Conservation (phyloP, 2,329 filamentous ascomycete species). For the Hortaea werneckii region DNA sequence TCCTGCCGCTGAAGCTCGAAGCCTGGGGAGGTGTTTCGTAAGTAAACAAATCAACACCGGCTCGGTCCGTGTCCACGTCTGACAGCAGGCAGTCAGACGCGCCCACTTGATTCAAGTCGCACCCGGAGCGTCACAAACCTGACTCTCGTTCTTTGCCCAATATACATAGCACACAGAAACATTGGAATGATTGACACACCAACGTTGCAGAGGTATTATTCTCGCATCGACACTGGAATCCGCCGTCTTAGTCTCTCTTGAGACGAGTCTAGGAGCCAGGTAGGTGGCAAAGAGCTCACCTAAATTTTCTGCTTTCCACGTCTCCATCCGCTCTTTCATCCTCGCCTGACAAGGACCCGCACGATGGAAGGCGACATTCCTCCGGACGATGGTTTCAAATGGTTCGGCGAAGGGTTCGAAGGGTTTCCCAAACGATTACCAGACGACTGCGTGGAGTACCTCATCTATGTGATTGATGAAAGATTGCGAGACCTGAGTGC, state of each 20-base stretch:
- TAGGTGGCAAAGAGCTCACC: slow-evolving; percentile 4
- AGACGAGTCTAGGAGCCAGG: background rate
- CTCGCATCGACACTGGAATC: no score
- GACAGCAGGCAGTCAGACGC: no score
- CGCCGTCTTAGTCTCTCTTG: no score
- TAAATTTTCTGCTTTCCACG: background rate
- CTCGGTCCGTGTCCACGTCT: no score
- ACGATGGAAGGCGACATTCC: slow-evolving; percentile 6
- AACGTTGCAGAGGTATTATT: no score
- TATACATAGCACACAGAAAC: no score
- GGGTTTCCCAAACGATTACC: slow-evolving; percentile 59
- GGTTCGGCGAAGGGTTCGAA: slow-evolving; percentile 55
- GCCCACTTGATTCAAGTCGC: no score
- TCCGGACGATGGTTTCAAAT: slow-evolving; percentile 48
- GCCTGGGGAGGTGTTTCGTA: no score
- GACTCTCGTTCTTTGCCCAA: no score
- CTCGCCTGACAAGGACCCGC: background rate
- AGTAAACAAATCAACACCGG: background rate
- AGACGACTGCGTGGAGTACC: slow-evolving; percentile 80
- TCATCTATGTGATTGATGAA: slow-evolving; percentile 59
- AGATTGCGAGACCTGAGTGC: slow-evolving; percentile 39
- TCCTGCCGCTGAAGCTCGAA: background rate
- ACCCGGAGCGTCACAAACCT: no score
- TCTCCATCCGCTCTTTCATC: background rate
- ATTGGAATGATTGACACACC: no score